A percentile compares a stretch with the other conserved stretches of the same genome.
Evolutionary conservation across 2,329 filamentous ascomycete species (phyloP).

Genomic region (Trichoderma aggressivum): DNA sequence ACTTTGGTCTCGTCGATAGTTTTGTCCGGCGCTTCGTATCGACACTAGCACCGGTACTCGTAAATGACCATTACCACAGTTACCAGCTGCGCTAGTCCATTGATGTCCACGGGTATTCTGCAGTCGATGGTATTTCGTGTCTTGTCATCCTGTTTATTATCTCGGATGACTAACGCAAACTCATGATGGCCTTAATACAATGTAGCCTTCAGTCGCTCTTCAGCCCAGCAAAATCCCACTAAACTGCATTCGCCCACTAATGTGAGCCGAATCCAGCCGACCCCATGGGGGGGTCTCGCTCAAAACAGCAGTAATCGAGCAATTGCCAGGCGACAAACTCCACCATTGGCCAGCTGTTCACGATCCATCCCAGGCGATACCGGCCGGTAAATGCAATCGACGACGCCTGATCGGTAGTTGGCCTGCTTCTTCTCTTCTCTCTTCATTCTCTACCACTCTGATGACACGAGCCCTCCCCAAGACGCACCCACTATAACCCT

Average conservation of each 20-base stretch:
- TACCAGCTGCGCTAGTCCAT: not conserved
- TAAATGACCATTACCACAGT: not conserved
- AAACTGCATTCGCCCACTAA: slow-evolving; percentile 1
- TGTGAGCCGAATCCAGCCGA: slow-evolving; percentile 18
- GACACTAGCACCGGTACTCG: not conserved
- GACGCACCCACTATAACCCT: not conserved
- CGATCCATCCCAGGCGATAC: not conserved
- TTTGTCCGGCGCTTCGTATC: not conserved
- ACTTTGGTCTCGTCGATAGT: not conserved
- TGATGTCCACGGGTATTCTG: not conserved
- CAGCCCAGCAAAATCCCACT: not conserved
- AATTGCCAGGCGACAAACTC: not conserved
- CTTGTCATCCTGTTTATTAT: not conserved
- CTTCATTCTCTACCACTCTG: not conserved
- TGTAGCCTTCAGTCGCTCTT: not conserved
- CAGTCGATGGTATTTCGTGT: not conserved
- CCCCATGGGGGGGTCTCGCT: slow-evolving; percentile 14
- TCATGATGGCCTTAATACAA: not conserved
- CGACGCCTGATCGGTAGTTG: not conserved
- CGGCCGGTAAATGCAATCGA: not conserved
- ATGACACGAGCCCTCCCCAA: not conserved
- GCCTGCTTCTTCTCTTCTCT: not conserved
- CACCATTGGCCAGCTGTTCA: not conserved
- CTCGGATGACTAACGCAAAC: not conserved
- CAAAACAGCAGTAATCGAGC: not conserved